Evolutionary conservation across 768 basidiomycete genomes (phyloP).

Genomic region (Tulasnella sp.): DNA sequence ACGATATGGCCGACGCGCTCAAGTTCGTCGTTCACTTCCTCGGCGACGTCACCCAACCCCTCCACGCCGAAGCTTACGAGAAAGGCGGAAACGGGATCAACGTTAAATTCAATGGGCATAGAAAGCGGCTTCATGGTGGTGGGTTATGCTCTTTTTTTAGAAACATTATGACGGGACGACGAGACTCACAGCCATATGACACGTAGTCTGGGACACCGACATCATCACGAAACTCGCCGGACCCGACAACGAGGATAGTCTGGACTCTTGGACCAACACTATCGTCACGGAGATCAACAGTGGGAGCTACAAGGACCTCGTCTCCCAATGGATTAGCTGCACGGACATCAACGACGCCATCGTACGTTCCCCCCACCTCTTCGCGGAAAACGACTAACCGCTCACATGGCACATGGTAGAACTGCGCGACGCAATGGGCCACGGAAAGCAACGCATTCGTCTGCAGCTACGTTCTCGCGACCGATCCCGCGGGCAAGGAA

Average conservation of each 20-base stretch:
- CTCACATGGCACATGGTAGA: not conserved
- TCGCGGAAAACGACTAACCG: not conserved
- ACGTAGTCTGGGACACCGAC: conserved; percentile 32
- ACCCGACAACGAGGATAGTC: not conserved
- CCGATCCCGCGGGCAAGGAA: conserved; percentile 27
- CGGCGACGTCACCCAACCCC: conserved; percentile 27
- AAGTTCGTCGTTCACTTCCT: conserved; percentile 32
- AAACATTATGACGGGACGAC: not conserved
- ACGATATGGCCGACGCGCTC: conserved; percentile 17
- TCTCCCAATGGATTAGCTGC: conserved; percentile 30
- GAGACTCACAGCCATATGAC: too few species aligned
- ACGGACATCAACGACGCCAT: conserved; percentile 20
- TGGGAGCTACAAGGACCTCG: conserved; percentile 26
- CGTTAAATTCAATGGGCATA: conserved; percentile 1
- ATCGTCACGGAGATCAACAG: conserved; percentile 28
- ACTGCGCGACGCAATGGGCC: conserved; percentile 35
- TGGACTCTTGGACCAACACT: conserved; percentile 21
- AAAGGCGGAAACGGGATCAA: conserved; percentile 19
- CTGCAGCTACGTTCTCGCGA: conserved; percentile 31
- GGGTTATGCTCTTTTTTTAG: not conserved
- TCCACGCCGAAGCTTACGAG: conserved; percentile 15
- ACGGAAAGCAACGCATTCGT: conserved; percentile 31
- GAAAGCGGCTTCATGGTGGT: conserved; percentile 26
- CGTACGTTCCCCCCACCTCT: not conserved
- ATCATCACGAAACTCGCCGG: conserved; percentile 22